A percentile compares a stretch with the other conserved stretches of the same genome.
phyloP scores from a whole-genome alignment of 1,139 yeast species.

The Suhomyces guaymorum region DNA sequence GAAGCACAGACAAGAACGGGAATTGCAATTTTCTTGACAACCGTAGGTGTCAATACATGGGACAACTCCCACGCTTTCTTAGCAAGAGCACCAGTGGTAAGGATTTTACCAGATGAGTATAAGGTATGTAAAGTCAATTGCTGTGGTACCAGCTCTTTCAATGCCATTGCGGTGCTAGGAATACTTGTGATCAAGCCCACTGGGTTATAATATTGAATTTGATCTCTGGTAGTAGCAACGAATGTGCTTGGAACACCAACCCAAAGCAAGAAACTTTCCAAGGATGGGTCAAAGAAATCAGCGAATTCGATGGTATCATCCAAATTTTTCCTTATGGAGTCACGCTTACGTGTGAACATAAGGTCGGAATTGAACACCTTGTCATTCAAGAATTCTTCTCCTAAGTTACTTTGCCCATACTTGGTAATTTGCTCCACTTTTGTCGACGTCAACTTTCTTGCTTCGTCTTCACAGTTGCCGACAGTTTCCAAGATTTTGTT shows the following conservation, averaged over 20 bases:
- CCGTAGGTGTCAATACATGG: slow-evolving; percentile 29
- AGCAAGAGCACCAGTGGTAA: slow-evolving; percentile 45
- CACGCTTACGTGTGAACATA: slow-evolving; percentile 81
- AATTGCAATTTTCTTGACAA: slow-evolving; percentile 36
- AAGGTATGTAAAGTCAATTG: slow-evolving; percentile 46
- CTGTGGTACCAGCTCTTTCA: slow-evolving; percentile 39
- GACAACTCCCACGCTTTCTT: slow-evolving; percentile 35
- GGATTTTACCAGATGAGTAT: slow-evolving; percentile 46
- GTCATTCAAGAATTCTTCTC: slow-evolving; percentile 60
- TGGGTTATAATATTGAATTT: slow-evolving; percentile 39
- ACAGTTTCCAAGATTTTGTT: slow-evolving; percentile 67
- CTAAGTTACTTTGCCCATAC: slow-evolving; percentile 61
- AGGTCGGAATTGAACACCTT: slow-evolving; percentile 73
- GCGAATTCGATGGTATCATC: slow-evolving; percentile 57
- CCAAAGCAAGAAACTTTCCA: slow-evolving; percentile 55
- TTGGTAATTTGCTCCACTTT: slow-evolving; percentile 63
- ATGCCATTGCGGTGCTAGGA: slow-evolving; percentile 33
- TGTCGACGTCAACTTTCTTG: slow-evolving; percentile 58
- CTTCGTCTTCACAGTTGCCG: slow-evolving; percentile 61
- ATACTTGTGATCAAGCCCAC: slow-evolving; percentile 33
- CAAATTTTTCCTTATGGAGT: slow-evolving; percentile 59
- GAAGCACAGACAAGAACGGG: slow-evolving; percentile 56
- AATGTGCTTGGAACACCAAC: slow-evolving; percentile 41
- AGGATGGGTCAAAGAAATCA: slow-evolving; percentile 78
- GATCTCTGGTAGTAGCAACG: slow-evolving; percentile 30